A percentile compares a stretch with the other conserved stretches of the same genome.
These are phyloP conservation scores for Cryptococcus floricola DNA, from an alignment of 1,284 basidiomycete genomes.

Conservation along the genomic window DNA sequence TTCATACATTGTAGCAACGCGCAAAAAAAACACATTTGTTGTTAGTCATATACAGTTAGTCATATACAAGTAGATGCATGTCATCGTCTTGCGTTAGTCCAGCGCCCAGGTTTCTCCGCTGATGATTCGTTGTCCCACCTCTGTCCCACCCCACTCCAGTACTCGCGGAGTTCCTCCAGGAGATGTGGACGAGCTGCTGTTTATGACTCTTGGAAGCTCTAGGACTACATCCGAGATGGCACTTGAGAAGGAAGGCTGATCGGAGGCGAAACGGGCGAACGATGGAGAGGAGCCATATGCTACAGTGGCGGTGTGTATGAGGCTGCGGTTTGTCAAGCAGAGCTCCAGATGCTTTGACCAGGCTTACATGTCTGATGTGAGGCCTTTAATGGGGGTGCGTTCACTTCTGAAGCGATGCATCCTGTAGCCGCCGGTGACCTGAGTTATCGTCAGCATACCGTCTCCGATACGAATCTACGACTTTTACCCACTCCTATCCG, in stretches of 20 bases:
- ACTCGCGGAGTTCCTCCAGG: conserved; percentile 4
- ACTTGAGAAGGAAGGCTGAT: conserved; percentile 44
- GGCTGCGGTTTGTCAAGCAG: conserved; percentile 8
- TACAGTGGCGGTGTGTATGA: conserved; percentile 61
- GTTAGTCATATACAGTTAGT: too few species aligned
- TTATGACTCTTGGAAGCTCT: conserved; percentile 30
- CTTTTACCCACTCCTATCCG: conserved; percentile 28
- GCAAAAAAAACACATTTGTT: not conserved
- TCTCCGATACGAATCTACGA: not conserved
- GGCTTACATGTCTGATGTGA: conserved; percentile 74
- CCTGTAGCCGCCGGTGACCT: conserved; percentile 58
- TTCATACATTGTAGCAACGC: not conserved
- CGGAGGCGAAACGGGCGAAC: conserved; percentile 56
- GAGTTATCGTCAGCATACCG: conserved; percentile 18
- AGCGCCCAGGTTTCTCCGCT: conserved; percentile 10
- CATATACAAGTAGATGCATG: too few species aligned
- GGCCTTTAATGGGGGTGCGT: conserved; percentile 72
- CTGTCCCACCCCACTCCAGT: conserved; percentile 33
- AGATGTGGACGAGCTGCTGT: conserved; percentile 5
- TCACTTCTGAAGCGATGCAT: conserved; percentile 63
- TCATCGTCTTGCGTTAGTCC: not conserved
- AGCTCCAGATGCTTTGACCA: not conserved
- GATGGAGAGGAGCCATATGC: conserved; percentile 54
- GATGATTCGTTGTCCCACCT: conserved; percentile 14
- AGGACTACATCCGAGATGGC: conserved; percentile 31